These are phyloP conservation scores for Coemansia sp. DNA, from an alignment of 192 early-diverging fungal species.

Conservation along the genomic window DNA sequence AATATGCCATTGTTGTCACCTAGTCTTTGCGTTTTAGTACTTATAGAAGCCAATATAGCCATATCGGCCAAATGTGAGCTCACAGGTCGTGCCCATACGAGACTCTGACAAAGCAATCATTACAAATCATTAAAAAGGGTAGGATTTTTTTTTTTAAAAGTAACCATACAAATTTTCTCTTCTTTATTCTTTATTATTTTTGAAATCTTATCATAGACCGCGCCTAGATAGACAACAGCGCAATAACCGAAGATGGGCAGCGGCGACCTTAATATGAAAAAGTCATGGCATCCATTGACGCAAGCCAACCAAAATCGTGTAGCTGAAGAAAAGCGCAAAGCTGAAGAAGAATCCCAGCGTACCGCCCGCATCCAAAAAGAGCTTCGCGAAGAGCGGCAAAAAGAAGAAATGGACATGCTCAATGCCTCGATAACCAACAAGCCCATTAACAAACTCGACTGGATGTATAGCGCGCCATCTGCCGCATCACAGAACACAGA, in stretches of 20 bases:
- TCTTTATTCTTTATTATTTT: too few species aligned
- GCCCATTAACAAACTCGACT: conserved; percentile 81
- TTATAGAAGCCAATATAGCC: background rate
- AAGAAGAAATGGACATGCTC: conserved; percentile 81
- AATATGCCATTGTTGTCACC: background rate
- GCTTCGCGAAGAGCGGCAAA: conserved; percentile 85
- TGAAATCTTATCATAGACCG: background rate
- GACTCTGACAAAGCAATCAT: background rate
- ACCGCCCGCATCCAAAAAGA: conserved; percentile 90
- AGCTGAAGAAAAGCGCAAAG: conserved; percentile 72
- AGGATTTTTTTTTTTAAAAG: background rate
- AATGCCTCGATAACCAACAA: conserved; percentile 75
- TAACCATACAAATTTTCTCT: background rate
- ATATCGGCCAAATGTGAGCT: background rate
- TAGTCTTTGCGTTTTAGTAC: background rate
- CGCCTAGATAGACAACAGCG: background rate
- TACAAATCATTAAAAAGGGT: too few species aligned
- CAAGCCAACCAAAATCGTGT: conserved; percentile 77
- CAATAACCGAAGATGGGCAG: conserved; percentile 45
- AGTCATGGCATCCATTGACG: conserved; percentile 96
- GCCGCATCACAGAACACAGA: conserved; percentile 61
- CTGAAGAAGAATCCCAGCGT: conserved; percentile 86
- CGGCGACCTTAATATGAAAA: conserved; percentile 84
- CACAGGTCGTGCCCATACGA: background rate
- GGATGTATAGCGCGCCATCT: conserved; percentile 89